Conservation (phyloP, 768 basidiomycete species). For the Phanerodontia chrysosporium region DNA sequence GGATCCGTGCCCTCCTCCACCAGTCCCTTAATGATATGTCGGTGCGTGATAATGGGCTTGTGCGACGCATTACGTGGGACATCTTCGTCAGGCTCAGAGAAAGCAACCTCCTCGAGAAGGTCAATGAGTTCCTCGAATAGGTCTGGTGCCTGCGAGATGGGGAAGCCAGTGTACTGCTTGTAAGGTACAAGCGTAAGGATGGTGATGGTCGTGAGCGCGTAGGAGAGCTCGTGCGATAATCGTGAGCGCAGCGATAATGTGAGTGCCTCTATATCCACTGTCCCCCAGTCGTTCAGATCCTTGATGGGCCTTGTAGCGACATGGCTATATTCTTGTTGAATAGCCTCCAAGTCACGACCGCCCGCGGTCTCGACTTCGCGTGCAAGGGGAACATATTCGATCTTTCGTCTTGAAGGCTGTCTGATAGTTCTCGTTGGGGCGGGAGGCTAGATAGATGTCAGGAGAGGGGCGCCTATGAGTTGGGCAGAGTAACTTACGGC, state of each 20-base stretch:
- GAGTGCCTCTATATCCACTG: slow-evolving; percentile 87
- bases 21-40: slow-evolving; percentile 55
- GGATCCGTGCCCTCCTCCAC: slow-evolving; percentile 54
- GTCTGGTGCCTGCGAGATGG: slow-evolving; percentile 70
- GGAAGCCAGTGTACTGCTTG: slow-evolving; percentile 52
- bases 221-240: slow-evolving; percentile 79
- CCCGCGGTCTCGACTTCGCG: slow-evolving; percentile 75
- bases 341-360: slow-evolving; percentile 69
- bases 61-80: slow-evolving; percentile 16
- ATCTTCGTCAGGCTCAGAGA: slow-evolving; percentile 47
- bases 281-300: slow-evolving; percentile 82
- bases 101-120: slow-evolving; percentile 78
- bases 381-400: slow-evolving; percentile 82
- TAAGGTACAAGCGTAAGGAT: slow-evolving; percentile 77
- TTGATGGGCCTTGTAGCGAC: slow-evolving; percentile 55
- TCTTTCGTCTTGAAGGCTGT: slow-evolving; percentile 56
- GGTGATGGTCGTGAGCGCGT: slow-evolving; percentile 83
- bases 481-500: not conserved
- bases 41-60: slow-evolving; percentile 53
- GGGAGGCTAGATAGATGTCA: not conserved
- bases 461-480: not conserved
- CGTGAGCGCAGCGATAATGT: slow-evolving; percentile 91
- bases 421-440: slow-evolving; percentile 15
- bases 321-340: slow-evolving; percentile 58
- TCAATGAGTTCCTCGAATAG: slow-evolving; percentile 86